Conservation (phyloP, 345 rosid species). For the Camelina hispida region DNA sequence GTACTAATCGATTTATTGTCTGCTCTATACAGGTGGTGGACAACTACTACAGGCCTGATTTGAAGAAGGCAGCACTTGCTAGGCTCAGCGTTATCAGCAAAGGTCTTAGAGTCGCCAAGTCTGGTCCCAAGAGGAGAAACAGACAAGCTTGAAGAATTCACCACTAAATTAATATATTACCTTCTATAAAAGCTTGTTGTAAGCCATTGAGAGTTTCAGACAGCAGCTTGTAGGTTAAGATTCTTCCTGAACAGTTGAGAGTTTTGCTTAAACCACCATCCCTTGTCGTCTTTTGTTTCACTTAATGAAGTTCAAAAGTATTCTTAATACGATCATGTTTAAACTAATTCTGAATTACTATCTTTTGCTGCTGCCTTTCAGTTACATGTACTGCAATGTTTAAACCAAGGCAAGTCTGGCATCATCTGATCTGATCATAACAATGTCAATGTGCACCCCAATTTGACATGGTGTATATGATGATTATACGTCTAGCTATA, state of each 20-base stretch:
- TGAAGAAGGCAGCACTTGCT: conserved; percentile 75
- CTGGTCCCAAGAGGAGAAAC: conserved; percentile 71
- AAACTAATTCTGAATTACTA: too few species aligned
- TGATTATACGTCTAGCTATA: not conserved
- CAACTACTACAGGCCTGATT: conserved; percentile 73
- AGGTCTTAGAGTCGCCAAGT: conserved; percentile 69
- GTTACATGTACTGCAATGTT: too few species aligned
- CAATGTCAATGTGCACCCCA: not conserved
- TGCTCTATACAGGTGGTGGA: conserved; percentile 56
- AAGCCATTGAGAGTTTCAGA: conserved; percentile 19
- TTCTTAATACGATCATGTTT: not conserved
- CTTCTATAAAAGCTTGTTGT: conserved; percentile 19
- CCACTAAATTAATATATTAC: conserved; percentile 8
- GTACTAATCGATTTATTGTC: not conserved
- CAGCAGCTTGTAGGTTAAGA: conserved; percentile 34
- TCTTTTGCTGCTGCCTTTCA: too few species aligned
- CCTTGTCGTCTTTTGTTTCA: not conserved
- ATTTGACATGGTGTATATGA: not conserved
- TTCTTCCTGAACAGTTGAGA: conserved; percentile 29
- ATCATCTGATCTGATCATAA: not conserved
- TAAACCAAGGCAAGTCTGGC: too few species aligned
- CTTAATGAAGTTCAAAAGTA: not conserved
- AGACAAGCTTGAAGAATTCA: conserved; percentile 50
- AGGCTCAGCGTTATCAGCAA: conserved; percentile 67
- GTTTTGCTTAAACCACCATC: conserved; percentile 27